phyloP scores from a whole-genome alignment of 108 stramenopile species.

The Chaetoceros tenuissimus region DNA sequence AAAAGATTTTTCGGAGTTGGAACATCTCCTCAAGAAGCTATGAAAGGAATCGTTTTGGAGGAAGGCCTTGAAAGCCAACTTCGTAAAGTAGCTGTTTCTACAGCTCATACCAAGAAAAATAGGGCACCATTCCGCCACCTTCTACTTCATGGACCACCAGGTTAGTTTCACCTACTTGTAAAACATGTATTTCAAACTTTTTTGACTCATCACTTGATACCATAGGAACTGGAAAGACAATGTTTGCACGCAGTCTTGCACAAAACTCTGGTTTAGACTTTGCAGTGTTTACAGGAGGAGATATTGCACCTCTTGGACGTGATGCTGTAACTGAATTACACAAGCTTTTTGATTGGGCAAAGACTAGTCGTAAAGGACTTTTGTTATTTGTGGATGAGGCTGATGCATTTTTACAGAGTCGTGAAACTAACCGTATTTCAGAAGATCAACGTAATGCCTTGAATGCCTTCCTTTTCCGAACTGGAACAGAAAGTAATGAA shows the following conservation, averaged over 20 bases:
- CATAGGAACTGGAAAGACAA: conserved; percentile 98
- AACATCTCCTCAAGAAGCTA: conserved; percentile 63
- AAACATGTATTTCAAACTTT: conserved; percentile 5
- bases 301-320: conserved; percentile 96
- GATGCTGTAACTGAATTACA: conserved; percentile 99
- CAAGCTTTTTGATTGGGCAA: conserved; percentile 98
- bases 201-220: no score
- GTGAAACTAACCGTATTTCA: conserved; percentile 83
- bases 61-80: conserved; percentile 77
- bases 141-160: conserved; percentile 82
- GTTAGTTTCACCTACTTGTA: conserved; percentile 4
- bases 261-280: conserved; percentile 95
- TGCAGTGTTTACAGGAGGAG: conserved; percentile 98
- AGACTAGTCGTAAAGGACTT: conserved; percentile 88
- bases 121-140: conserved; percentile 97
- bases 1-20: conserved; percentile 66
- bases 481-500: conserved; percentile 89
- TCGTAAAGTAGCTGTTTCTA: conserved; percentile 86
- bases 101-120: conserved; percentile 95
- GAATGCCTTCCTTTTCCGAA: conserved; percentile 97
- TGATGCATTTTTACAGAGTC: conserved; percentile 94
- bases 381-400: conserved; percentile 99
- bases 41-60: conserved; percentile 94
- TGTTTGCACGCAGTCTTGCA: conserved; percentile 95
- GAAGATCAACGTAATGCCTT: conserved; percentile 98